A percentile compares a stretch with the other conserved stretches of the same genome.
Evolutionary conservation across 495 filamentous ascomycete species (phyloP).

Genomic region (Podospora conica): DNA sequence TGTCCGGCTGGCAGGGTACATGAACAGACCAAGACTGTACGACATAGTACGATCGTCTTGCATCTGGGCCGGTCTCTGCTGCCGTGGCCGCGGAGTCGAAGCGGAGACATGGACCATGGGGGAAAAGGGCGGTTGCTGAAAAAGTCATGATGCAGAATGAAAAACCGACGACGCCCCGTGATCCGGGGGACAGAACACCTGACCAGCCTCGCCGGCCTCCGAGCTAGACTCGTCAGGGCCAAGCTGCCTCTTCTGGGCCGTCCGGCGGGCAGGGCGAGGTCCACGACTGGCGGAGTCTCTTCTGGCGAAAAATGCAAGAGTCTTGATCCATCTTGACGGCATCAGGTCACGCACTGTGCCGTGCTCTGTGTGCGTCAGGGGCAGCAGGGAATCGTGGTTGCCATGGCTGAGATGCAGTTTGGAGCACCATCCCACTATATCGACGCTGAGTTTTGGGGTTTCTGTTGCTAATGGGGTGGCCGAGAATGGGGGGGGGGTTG

Average conservation of each 20-base stretch:
- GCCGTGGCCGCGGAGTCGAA: constrained; percentile 5
- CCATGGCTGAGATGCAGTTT: not conserved
- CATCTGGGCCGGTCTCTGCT: constrained; percentile 8
- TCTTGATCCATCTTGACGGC: not conserved
- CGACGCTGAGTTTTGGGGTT: constrained; percentile 4
- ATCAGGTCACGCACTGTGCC: not conserved
- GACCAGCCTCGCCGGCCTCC: not conserved
- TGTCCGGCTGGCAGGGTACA: not conserved
- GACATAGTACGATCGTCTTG: not conserved
- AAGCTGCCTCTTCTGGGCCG: not conserved
- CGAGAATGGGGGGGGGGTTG: not conserved
- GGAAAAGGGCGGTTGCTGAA: not conserved
- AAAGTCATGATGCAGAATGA: constrained; percentile 2
- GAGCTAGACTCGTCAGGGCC: constrained; percentile 5
- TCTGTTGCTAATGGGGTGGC: constrained; percentile 24
- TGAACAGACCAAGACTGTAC: not conserved
- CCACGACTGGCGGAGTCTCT: not conserved
- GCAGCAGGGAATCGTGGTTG: not conserved
- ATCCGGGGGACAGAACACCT: constrained; percentile 7
- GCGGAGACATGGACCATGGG: constrained; percentile 9
- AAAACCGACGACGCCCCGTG: constrained; percentile 9
- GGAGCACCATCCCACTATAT: not conserved
- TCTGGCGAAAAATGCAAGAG: not conserved
- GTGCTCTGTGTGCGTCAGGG: not conserved
- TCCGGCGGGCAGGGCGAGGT: not conserved